Percentiles rank a stretch among this genome's conserved stretches.
These are phyloP conservation scores for Botrytis aclada DNA, from an alignment of 2,329 filamentous ascomycete genomes.

Conservation along the genomic window DNA sequence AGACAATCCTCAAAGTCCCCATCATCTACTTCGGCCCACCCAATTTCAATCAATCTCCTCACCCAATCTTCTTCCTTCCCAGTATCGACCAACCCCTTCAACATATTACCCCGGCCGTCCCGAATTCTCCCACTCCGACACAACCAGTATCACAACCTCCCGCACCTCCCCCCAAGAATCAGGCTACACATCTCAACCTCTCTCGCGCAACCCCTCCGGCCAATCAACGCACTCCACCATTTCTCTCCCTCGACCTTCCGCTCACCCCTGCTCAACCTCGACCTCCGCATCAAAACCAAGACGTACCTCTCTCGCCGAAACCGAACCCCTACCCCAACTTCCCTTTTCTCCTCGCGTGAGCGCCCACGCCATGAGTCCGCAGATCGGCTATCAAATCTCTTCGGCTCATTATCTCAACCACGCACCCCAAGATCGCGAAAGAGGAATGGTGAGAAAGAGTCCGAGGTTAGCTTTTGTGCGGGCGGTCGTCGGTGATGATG, in stretches of 20 bases:
- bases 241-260: background rate
- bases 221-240: slow-evolving; percentile 39
- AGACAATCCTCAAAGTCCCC: slow-evolving; percentile 19
- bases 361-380: background rate
- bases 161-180: slow-evolving; percentile 40
- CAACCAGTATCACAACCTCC: background rate
- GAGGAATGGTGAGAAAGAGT: slow-evolving; percentile 23
- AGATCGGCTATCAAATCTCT: slow-evolving; percentile 30
- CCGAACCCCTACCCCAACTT: slow-evolving; percentile 33
- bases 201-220: slow-evolving; percentile 47
- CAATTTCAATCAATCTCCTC: slow-evolving; percentile 20
- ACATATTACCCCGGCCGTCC: slow-evolving; percentile 37
- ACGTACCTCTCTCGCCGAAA: slow-evolving; percentile 31
- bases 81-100: slow-evolving; percentile 15
- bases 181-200: slow-evolving; percentile 51
- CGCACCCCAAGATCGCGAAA: background rate
- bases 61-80: slow-evolving; percentile 22
- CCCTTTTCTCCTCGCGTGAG: slow-evolving; percentile 30
- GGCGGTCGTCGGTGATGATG: background rate
- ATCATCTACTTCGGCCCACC: slow-evolving; percentile 8
- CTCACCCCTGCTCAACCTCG: background rate
- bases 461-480: slow-evolving; percentile 27
- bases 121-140: slow-evolving; percentile 41
- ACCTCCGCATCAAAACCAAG: slow-evolving; percentile 9
- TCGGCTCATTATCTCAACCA: background rate